A percentile compares a stretch with the other conserved stretches of the same genome.
Conservation (phyloP, 225 moss, liverwort and hornwort species). For the Rhytidiadelphus loreus region DNA sequence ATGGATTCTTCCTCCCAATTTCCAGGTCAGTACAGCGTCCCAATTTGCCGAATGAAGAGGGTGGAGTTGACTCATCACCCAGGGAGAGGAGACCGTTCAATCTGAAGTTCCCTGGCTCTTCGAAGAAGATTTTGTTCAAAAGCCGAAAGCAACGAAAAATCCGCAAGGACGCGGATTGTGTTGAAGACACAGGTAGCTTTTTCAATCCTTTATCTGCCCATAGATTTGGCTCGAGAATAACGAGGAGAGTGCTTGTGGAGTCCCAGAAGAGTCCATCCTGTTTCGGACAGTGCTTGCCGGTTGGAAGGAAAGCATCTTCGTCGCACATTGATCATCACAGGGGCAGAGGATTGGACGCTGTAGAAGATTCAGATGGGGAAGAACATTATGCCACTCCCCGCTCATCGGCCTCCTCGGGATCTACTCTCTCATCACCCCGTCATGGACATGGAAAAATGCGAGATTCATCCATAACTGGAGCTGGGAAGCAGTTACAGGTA, state of each 20-base stretch:
- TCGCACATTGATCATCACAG: not conserved
- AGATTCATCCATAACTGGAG: not conserved
- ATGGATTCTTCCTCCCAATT: slow-evolving; percentile 35
- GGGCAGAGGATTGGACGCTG: not conserved
- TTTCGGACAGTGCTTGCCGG: not conserved
- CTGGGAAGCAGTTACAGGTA: not conserved
- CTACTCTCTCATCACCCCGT: not conserved
- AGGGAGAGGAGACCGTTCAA: not conserved
- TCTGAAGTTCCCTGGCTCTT: not conserved
- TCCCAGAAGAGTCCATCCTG: not conserved
- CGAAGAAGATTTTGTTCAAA: not conserved
- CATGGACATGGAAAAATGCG: not conserved
- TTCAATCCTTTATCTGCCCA: not conserved
- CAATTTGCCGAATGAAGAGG: not conserved
- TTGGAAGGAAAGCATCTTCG: not conserved
- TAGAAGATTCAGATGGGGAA: not conserved
- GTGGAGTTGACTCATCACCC: not conserved
- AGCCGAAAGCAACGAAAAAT: not conserved
- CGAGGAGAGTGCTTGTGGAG: not conserved
- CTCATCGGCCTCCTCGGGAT: not conserved
- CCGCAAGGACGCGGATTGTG: not conserved
- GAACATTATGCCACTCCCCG: not conserved
- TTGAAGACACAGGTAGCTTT: not conserved
- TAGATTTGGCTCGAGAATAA: not conserved
- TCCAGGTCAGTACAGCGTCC: not conserved